Evolutionary conservation across 192 early-diverging fungal species (phyloP).

Genomic region (Mortierella hygrophila): DNA sequence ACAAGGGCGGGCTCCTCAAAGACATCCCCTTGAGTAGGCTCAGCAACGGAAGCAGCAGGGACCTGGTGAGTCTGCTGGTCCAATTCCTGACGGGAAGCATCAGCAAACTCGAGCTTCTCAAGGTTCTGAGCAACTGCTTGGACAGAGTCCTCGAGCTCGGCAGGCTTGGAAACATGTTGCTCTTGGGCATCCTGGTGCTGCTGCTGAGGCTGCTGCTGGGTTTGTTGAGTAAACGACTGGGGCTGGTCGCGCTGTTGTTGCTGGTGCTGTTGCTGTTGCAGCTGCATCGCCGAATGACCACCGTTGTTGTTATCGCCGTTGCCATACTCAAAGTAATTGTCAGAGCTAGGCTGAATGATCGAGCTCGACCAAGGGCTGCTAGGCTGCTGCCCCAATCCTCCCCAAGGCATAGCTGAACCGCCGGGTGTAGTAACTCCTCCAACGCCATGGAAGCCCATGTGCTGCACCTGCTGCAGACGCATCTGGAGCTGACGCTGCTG

Average conservation of each 20-base stretch:
- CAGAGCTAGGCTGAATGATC: slow-evolving; percentile 15
- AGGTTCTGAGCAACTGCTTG: neutral
- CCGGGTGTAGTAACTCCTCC: slow-evolving; percentile 10
- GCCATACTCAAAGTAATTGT: slow-evolving; percentile 23
- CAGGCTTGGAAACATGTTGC: slow-evolving; percentile 7
- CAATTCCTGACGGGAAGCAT: neutral
- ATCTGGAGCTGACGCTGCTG: slow-evolving; percentile 32
- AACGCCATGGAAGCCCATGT: slow-evolving; percentile 5
- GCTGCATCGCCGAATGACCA: slow-evolving; percentile 19
- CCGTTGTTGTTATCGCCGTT: slow-evolving; percentile 24
- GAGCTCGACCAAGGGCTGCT: slow-evolving; percentile 26
- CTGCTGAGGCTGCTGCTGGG: slow-evolving; percentile 40
- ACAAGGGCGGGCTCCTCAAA: slow-evolving; percentile 57
- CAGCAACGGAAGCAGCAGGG: slow-evolving; percentile 19
- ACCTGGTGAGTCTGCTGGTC: slow-evolving; percentile 1
- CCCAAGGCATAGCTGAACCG: slow-evolving; percentile 25
- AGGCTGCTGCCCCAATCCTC: slow-evolving; percentile 18
- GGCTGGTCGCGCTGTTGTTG: neutral
- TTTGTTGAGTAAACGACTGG: slow-evolving; percentile 34
- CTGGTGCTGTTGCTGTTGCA: slow-evolving; percentile 38
- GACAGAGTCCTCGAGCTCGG: slow-evolving; percentile 1
- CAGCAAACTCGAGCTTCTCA: neutral
- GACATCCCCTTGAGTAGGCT: slow-evolving; percentile 24
- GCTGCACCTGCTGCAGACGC: slow-evolving; percentile 24
- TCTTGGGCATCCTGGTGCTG: slow-evolving; percentile 27